phyloP scores from a whole-genome alignment of 2,329 filamentous ascomycete genomes.

The Epicoccum nigrum region DNA sequence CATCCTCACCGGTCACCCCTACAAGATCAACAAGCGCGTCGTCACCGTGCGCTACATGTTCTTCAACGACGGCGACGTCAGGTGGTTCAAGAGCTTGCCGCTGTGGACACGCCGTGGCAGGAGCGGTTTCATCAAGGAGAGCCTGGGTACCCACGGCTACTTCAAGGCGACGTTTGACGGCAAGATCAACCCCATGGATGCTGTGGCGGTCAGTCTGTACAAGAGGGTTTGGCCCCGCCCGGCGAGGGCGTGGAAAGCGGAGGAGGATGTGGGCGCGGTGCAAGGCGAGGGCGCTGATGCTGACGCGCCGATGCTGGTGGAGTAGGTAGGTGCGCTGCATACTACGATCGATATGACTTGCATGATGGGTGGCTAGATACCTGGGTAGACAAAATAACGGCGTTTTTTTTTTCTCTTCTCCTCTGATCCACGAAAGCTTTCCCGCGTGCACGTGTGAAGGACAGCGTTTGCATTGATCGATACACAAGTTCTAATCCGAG shows the following conservation, averaged over 20 bases:
- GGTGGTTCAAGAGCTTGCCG: slow-evolving; percentile 96
- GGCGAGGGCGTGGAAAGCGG: slow-evolving; percentile 56
- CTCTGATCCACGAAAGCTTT: not conserved
- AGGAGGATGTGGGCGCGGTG: slow-evolving; percentile 10
- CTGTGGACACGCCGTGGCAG: slow-evolving; percentile 91
- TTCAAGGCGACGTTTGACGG: slow-evolving; percentile 99
- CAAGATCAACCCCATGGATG: slow-evolving; percentile 93
- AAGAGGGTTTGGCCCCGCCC: slow-evolving; percentile 68
- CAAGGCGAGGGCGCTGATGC: too few relatives aligned
- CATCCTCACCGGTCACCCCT: slow-evolving; percentile 92
- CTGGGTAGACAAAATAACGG: slow-evolving; percentile 30
- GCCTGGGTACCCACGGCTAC: slow-evolving; percentile 96
- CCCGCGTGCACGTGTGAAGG: not conserved
- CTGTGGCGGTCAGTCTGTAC: slow-evolving; percentile 78
- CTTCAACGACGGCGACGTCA: slow-evolving; percentile 93
- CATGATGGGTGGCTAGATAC: slow-evolving; percentile 17
- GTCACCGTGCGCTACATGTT: slow-evolving; percentile 99
- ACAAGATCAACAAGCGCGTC: slow-evolving; percentile 97
- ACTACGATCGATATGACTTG: slow-evolving; percentile 25
- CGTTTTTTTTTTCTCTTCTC: slow-evolving; percentile 2
- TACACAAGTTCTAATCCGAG: slow-evolving; percentile 3
- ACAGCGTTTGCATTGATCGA: slow-evolving; percentile 10
- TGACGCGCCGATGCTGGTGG: slow-evolving; percentile 8
- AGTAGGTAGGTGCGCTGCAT: not conserved
- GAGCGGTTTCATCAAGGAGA: slow-evolving; percentile 91